Conservation (phyloP, 2,329 filamentous ascomycete species). For the Aspergillus arachidicola region DNA sequence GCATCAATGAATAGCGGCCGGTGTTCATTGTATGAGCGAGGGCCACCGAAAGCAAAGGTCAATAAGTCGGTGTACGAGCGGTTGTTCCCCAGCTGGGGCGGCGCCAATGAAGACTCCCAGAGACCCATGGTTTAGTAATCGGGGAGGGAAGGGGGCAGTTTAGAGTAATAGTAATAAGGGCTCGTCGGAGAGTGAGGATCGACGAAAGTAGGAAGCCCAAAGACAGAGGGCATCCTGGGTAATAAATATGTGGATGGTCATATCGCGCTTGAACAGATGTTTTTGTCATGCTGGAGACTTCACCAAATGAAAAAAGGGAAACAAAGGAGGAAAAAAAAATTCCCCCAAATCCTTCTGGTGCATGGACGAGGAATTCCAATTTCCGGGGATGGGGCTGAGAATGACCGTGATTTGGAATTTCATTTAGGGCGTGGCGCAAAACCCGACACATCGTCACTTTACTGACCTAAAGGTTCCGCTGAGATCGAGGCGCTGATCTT, state of each 20-base stretch:
- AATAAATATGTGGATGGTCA: conserved; percentile 21
- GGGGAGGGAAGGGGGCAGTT: background rate
- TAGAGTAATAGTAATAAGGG: background rate
- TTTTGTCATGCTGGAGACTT: conserved; percentile 20
- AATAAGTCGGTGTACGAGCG: conserved; percentile 43
- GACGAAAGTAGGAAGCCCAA: background rate
- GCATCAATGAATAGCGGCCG: conserved; percentile 48
- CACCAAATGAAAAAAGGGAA: conserved; percentile 1
- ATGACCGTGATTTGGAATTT: conserved; percentile 28
- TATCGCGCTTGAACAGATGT: conserved; percentile 16
- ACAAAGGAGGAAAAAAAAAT: background rate
- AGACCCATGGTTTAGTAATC: conserved; percentile 26
- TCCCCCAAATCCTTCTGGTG: background rate
- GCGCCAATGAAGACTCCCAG: conserved; percentile 25
- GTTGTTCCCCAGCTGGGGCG: conserved; percentile 17
- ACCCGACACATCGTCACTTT: conserved; percentile 18
- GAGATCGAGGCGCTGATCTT: conserved; percentile 24
- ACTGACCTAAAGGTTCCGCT: conserved; percentile 13
- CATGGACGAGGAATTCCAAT: conserved; percentile 14
- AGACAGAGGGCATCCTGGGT: conserved; percentile 3
- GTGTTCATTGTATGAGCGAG: conserved; percentile 37
- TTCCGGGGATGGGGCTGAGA: conserved; percentile 13
- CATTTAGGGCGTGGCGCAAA: conserved; percentile 23
- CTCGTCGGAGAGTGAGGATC: background rate
- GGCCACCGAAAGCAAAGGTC: conserved; percentile 44